Evolutionary conservation across 2,329 filamentous ascomycete genomes (phyloP).

Genomic region (Colletotrichum costaricense): DNA sequence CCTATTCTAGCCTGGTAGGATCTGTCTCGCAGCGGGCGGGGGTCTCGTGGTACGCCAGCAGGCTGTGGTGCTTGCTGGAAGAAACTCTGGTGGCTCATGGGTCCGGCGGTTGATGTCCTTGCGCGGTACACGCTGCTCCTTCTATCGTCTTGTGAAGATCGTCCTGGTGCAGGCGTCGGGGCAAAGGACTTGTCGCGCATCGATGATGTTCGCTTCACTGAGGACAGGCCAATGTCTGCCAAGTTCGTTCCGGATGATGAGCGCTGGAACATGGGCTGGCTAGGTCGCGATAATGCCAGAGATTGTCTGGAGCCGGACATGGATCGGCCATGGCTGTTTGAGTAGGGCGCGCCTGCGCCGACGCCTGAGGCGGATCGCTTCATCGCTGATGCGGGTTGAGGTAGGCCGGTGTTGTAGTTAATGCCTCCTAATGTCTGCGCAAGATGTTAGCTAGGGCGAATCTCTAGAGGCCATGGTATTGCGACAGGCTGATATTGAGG

Average conservation of each 20-base stretch:
- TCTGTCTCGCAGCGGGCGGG: conserved; percentile 85
- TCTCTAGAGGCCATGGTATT: background rate
- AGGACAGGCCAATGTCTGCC: conserved; percentile 82
- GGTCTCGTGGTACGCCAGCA: conserved; percentile 86
- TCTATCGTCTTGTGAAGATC: conserved; percentile 67
- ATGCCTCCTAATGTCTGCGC: conserved; percentile 85
- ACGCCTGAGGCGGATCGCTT: conserved; percentile 89
- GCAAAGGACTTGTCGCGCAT: conserved; percentile 72
- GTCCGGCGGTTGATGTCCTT: conserved; percentile 75
- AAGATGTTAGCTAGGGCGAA: conserved; percentile 10
- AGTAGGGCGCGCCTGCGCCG: conserved; percentile 73
- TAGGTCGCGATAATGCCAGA: conserved; percentile 84
- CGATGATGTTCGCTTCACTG: conserved; percentile 87
- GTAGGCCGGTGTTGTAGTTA: conserved; percentile 85
- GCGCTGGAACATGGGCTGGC: conserved; percentile 87
- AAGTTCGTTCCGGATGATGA: conserved; percentile 86
- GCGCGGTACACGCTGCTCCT: conserved; percentile 85
- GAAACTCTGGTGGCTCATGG: conserved; percentile 88
- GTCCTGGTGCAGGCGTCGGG: conserved; percentile 45
- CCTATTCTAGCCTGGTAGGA: conserved; percentile 85
- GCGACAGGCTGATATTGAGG: background rate
- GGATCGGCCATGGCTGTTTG: conserved; percentile 79
- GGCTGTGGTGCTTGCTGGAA: conserved; percentile 88
- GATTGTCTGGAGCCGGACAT: conserved; percentile 87
- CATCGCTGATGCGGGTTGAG: conserved; percentile 91